phyloP scores from a whole-genome alignment of 805 yeast species.

The Myxozyma kluyveri region DNA sequence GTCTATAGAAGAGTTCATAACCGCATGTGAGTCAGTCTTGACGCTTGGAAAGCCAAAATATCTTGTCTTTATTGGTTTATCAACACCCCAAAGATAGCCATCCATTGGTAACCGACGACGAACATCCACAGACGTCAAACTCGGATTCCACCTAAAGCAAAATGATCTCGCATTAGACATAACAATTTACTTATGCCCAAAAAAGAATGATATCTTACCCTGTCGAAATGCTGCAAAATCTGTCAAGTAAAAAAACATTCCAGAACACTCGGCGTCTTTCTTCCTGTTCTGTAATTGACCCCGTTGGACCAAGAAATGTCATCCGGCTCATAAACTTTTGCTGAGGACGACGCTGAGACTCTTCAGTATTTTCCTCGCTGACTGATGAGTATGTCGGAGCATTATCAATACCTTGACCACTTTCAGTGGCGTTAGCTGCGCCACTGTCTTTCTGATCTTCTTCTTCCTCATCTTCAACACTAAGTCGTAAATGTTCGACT shows the following conservation, averaged over 20 bases:
- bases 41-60: slow-evolving; percentile 14
- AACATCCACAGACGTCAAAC: slow-evolving; percentile 16
- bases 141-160: slow-evolving; percentile 22
- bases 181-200: too few relatives aligned
- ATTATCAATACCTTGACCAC: too few relatives aligned
- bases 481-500: slow-evolving; percentile 13
- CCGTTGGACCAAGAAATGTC: slow-evolving; percentile 8
- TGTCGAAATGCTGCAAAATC: slow-evolving; percentile 16
- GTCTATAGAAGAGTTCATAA: too few relatives aligned
- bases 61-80: slow-evolving; percentile 10
- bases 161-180: too few relatives aligned
- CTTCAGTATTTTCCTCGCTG: neutral
- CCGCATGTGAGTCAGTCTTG: too few relatives aligned
- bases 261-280: slow-evolving; percentile 16
- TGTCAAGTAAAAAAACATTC: slow-evolving; percentile 16
- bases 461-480: slow-evolving; percentile 12
- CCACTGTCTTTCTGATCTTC: neutral
- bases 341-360: neutral
- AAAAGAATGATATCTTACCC: too few relatives aligned
- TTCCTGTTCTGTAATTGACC: slow-evolving; percentile 9
- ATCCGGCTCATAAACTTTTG: slow-evolving; percentile 14
- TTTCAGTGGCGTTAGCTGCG: neutral
- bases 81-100: slow-evolving; percentile 8
- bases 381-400: neutral
- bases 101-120: slow-evolving; percentile 9